phyloP scores from a whole-genome alignment of 352 stramenopile species.

The Phytopythium montanum region DNA sequence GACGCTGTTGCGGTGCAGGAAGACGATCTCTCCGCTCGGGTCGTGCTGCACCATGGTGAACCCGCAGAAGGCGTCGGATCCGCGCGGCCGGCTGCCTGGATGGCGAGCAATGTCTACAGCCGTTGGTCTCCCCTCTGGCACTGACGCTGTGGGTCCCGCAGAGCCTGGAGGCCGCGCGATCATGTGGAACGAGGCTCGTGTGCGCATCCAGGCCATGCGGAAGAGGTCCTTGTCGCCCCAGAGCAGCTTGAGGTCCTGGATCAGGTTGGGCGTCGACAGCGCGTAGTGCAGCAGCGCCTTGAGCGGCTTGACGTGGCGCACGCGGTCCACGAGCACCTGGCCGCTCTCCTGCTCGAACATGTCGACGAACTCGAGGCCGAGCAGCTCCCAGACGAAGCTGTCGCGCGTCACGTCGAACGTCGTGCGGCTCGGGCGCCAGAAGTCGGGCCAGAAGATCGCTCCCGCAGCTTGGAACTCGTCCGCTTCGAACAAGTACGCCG shows the following conservation, averaged over 20 bases:
- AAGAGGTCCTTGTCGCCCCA: constrained; percentile 85
- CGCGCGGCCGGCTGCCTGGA: background rate
- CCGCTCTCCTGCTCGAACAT: constrained; percentile 81
- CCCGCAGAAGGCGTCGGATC: constrained; percentile 8
- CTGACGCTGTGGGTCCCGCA: constrained; percentile 8
- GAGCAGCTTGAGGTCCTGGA: constrained; percentile 45
- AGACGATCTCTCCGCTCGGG: too few species aligned
- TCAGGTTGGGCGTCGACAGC: constrained; percentile 19
- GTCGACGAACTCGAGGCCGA: constrained; percentile 51
- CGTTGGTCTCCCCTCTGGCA: background rate
- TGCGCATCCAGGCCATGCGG: constrained; percentile 70
- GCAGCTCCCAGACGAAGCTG: constrained; percentile 65
- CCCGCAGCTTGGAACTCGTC: too few species aligned
- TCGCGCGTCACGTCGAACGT: constrained; percentile 60
- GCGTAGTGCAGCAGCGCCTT: constrained; percentile 40
- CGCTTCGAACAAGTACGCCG: constrained; percentile 61
- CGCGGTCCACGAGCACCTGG: constrained; percentile 62
- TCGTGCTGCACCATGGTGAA: background rate
- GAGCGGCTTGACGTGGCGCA: constrained; percentile 40
- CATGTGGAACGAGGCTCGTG: constrained; percentile 54
- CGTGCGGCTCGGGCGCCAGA: too few species aligned
- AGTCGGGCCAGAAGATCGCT: too few species aligned
- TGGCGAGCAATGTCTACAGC: background rate
- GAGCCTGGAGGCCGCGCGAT: constrained; percentile 45
- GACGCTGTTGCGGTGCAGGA: constrained; percentile 4